Evolutionary conservation across 192 early-diverging fungal species (phyloP).

Genomic region (Dissophora globulifera): DNA sequence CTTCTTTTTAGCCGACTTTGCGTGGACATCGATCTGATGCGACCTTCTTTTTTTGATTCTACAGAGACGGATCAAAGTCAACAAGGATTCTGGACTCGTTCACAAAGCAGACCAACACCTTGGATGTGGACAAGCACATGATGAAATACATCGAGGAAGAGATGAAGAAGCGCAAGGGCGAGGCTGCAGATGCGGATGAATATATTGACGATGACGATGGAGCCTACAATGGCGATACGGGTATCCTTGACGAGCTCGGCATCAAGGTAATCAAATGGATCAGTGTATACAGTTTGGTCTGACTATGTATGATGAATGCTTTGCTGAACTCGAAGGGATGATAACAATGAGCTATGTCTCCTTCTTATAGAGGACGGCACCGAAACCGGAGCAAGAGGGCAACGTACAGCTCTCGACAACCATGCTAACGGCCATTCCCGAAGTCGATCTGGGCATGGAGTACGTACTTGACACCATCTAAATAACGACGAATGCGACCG

Average conservation of each 20-base stretch:
- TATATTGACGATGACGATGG: conserved; percentile 31
- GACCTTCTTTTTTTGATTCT: conserved; percentile 8
- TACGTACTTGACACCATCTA: too few relatives aligned
- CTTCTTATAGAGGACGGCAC: conserved; percentile 56
- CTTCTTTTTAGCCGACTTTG: conserved; percentile 1
- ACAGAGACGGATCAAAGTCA: conserved; percentile 47
- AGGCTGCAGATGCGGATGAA: conserved; percentile 23
- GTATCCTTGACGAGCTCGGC: conserved; percentile 46
- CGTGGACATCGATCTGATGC: neutral
- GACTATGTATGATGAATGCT: too few relatives aligned
- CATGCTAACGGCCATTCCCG: conserved; percentile 93
- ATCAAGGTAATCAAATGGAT: conserved; percentile 28
- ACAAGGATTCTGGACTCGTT: conserved; percentile 70
- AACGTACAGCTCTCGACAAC: conserved; percentile 86
- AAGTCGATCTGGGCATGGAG: conserved; percentile 88
- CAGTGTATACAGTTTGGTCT: too few relatives aligned
- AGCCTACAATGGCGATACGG: conserved; percentile 45
- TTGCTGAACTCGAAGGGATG: too few relatives aligned
- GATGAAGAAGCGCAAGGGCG: conserved; percentile 68
- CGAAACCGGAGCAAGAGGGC: conserved; percentile 81
- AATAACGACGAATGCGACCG: too few relatives aligned
- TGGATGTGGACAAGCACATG: conserved; percentile 88
- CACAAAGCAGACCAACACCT: conserved; percentile 76
- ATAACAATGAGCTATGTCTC: neutral
- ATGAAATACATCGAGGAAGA: conserved; percentile 88